phyloP scores from a whole-genome alignment of 1,284 basidiomycete species.

The Cutaneotrichosporon cutaneum region DNA sequence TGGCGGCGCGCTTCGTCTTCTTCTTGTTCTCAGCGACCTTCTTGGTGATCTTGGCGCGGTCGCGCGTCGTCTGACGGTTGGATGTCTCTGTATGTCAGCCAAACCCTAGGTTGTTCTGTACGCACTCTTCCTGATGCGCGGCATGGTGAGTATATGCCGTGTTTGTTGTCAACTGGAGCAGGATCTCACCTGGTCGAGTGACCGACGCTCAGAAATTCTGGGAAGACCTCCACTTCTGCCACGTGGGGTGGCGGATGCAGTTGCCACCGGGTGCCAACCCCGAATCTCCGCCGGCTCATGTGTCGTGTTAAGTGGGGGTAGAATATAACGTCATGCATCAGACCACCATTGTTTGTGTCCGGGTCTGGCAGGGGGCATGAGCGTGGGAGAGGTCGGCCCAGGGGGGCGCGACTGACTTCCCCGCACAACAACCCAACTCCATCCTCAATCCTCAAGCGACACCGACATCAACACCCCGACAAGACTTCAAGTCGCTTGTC shows the following conservation, averaged over 20 bases:
- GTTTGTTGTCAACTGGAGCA: slow-evolving; percentile 18
- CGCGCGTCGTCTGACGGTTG: slow-evolving; percentile 70
- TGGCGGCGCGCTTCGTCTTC: slow-evolving; percentile 74
- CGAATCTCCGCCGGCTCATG: not conserved
- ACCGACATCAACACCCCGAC: slow-evolving; percentile 8
- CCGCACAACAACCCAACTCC: not conserved
- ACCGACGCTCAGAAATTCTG: slow-evolving; percentile 5
- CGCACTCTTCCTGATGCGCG: slow-evolving; percentile 72
- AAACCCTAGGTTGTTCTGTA: not conserved
- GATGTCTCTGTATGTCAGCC: slow-evolving; percentile 68
- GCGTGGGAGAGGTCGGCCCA: not conserved
- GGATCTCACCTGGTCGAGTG: not conserved
- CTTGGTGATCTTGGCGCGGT: slow-evolving; percentile 73
- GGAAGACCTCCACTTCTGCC: slow-evolving; percentile 7
- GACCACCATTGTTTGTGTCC: slow-evolving; percentile 7
- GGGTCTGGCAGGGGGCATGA: not conserved
- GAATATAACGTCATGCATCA: not conserved
- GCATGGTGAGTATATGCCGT: slow-evolving; percentile 57
- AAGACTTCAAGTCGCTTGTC: slow-evolving; percentile 16
- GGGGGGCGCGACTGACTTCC: slow-evolving; percentile 21
- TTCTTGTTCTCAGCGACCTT: slow-evolving; percentile 75
- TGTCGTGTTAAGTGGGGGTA: not conserved
- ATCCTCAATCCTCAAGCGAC: not conserved
- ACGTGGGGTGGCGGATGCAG: not conserved
- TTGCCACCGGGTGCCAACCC: not conserved